phyloP scores from a whole-genome alignment of 768 basidiomycete genomes.

The Lactarius psammicola region DNA sequence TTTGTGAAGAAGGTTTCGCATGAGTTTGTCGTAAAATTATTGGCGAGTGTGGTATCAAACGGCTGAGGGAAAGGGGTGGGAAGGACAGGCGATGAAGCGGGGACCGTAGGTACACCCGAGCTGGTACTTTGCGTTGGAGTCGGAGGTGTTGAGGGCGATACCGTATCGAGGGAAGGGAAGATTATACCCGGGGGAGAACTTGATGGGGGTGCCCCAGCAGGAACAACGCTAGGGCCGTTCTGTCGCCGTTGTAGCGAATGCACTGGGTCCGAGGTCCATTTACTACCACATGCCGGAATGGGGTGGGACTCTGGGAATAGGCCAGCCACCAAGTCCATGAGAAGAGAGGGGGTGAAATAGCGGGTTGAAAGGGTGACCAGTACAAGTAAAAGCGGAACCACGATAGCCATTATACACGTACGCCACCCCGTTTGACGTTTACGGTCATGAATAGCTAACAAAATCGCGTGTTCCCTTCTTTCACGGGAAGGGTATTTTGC shows the following conservation, averaged over 20 bases:
- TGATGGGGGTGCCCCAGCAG: neutral
- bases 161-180: conserved; percentile 26
- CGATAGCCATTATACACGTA: conserved; percentile 50
- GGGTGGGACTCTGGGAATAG: conserved; percentile 30
- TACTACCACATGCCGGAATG: conserved; percentile 5
- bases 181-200: neutral
- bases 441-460: neutral
- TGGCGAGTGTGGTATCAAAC: conserved; percentile 58
- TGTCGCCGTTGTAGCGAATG: conserved; percentile 20
- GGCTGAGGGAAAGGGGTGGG: conserved; percentile 80
- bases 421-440: conserved; percentile 49
- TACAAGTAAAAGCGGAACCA: conserved; percentile 56
- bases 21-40: conserved; percentile 61
- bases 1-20: conserved; percentile 74
- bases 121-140: conserved; percentile 30
- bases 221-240: neutral
- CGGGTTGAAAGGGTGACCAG: conserved; percentile 53
- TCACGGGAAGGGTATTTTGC: neutral
- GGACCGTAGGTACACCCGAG: conserved; percentile 46
- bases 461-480: conserved; percentile 2
- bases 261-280: conserved; percentile 7
- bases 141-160: conserved; percentile 30
- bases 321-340: conserved; percentile 43
- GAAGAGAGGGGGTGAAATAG: conserved; percentile 49
- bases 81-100: conserved; percentile 48